Conservation (phyloP, 495 filamentous ascomycete species). For the Xylaria intraflava region DNA sequence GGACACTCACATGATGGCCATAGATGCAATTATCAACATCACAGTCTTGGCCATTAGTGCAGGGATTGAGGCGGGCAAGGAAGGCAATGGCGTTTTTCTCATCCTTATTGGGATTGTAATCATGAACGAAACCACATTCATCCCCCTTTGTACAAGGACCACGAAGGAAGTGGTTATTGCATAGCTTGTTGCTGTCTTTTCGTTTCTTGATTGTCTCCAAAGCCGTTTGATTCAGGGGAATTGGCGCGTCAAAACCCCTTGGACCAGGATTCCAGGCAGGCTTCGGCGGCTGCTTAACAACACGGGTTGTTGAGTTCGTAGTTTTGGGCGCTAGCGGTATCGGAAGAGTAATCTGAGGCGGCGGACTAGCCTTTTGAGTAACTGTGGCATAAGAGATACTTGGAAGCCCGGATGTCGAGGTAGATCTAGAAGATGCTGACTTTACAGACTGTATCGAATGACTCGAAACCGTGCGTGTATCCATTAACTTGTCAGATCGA, state of each 20-base stretch:
- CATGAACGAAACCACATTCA: conserved; percentile 69
- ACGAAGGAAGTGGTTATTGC: conserved; percentile 78
- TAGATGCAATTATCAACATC: conserved; percentile 76
- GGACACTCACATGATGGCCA: conserved; percentile 55
- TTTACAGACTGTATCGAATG: conserved; percentile 31
- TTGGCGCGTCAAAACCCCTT: conserved; percentile 43
- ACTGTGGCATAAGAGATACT: conserved; percentile 29
- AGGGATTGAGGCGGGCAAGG: conserved; percentile 73
- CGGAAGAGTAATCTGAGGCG: conserved; percentile 32
- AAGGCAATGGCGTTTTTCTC: conserved; percentile 63
- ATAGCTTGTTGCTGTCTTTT: conserved; percentile 69
- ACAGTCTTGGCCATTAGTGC: conserved; percentile 65
- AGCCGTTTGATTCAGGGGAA: conserved; percentile 46
- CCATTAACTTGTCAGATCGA: conserved; percentile 49
- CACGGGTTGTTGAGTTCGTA: conserved; percentile 4
- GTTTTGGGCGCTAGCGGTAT: conserved; percentile 13
- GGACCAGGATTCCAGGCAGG: conserved; percentile 46
- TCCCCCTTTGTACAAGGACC: conserved; percentile 65
- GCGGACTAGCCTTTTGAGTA: conserved; percentile 27
- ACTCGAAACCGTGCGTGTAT: conserved; percentile 20
- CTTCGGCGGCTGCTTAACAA: conserved; percentile 9
- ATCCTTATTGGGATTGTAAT: conserved; percentile 58
- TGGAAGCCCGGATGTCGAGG: conserved; percentile 9
- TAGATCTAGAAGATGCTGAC: conserved; percentile 30
- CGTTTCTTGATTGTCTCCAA: conserved; percentile 71